phyloP scores from a whole-genome alignment of 257 asterid genomes.

The Thymus mandschuricus region DNA sequence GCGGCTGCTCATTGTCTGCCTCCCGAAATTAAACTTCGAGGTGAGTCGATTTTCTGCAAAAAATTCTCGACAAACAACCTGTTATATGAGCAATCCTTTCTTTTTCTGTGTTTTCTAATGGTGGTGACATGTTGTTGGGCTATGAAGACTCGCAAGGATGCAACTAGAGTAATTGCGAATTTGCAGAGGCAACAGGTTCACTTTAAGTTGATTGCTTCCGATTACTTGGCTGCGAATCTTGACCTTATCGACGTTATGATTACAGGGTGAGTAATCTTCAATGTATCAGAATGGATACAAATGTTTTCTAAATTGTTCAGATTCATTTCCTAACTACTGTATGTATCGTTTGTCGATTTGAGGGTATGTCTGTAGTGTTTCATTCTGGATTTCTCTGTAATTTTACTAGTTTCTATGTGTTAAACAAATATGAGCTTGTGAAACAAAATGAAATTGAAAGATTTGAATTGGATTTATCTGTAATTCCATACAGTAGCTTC shows the following conservation, averaged over 20 bases:
- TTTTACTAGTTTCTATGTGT: not conserved
- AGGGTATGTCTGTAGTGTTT: not conserved
- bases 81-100: not conserved
- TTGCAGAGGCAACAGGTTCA: conserved; percentile 83
- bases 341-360: not conserved
- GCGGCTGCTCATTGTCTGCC: conserved; percentile 66
- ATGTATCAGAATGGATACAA: not conserved
- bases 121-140: conserved; percentile 9
- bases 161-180: conserved; percentile 82
- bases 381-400: not conserved
- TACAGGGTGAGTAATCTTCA: conserved; percentile 60
- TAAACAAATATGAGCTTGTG: not conserved
- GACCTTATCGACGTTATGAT: conserved; percentile 74
- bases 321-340: not conserved
- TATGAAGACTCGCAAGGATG: conserved; percentile 82
- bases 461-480: not conserved
- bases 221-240: conserved; percentile 76
- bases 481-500: no score
- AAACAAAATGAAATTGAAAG: not conserved
- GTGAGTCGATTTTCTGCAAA: conserved; percentile 29
- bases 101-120: conserved; percentile 16
- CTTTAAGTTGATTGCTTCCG: conserved; percentile 76
- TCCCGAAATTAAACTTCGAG: conserved; percentile 82
- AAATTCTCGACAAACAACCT: not conserved
- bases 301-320: conserved; percentile 2